Base-by-base conservation (phyloP, 495 filamentous ascomycete species). In the Rhizodiscina lignyota region DNA sequence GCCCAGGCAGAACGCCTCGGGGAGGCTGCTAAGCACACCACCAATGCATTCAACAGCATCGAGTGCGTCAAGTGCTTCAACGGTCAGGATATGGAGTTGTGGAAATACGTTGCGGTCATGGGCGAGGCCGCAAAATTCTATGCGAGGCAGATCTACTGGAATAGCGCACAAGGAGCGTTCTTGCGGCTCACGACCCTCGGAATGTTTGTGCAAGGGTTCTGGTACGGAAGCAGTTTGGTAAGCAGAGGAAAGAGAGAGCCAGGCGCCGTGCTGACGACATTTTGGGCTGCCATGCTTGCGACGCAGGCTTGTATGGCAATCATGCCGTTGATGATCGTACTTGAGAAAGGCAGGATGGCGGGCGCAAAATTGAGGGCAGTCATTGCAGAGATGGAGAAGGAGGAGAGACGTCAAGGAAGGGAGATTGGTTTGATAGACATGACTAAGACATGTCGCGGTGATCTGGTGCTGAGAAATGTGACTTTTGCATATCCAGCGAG, bases 151-250 rank as follows among this genome's bases (percentile, higher is more conserved):
- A 80, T 77, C 2, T 58, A 66, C 27, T 56, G 70, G 5, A 77
- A 72, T 45, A 74, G 80, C 4, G 43, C 69, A 1, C 83, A 92
- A 48, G 69, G 80, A 37, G 71, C 75, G 1, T 67, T 80, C 30
- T 64, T 80, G 29, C 74, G 77, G 29, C 64, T 92, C 43, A 68
- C 81, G 57, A 76, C 74, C 22, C 67, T 84, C 12, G 63, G 64
- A 2, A 77, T 96, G 58, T 94, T 96, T 37, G 79, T 92, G 1
- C 71, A 84, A 44, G 87, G 86, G 0, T 94, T 97, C 45, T 94
- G 81, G 72, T 92, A 84, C 51, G 86, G 85, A 0, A 70, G 74
- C 34, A 54, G 65, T 1, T 61, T 92, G 4, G 71, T 84, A 15
- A 55, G 55, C 8, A 50, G 56, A 4, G 66, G 64, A 2, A 50